Base-by-base conservation (phyloP, 495 filamentous ascomycete species). In the Annulohypoxylon stygium region DNA sequence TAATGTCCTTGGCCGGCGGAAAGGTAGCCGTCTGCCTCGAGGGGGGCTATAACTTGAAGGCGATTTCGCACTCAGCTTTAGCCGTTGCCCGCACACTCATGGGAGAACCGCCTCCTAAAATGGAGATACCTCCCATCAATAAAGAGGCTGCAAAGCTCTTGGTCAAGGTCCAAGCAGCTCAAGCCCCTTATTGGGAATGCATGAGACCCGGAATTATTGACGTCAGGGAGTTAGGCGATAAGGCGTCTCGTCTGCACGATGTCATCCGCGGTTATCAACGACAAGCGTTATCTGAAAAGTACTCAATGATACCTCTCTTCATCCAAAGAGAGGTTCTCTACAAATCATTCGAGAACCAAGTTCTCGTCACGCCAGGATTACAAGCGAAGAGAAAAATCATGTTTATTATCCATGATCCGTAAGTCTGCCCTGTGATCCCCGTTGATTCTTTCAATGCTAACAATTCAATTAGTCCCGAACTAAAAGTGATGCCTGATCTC, bases 1-100 rank as follows among this genome's bases (percentile, higher is more conserved):
- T 99, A 16, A 98, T 98, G 94, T 91, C 91, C 11, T 87, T 99
- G n/a, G 95, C 96, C 2, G 85, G 90, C 50, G 96, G 96, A 41
- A 97, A 96, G 78, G 85, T 98, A 51, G 93, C 93, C 9, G 93
- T 97, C 25, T 97, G 95, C 76, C 83, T 99, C 12, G 96, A 97
- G 86, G 96, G 96, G 58, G 96, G 96, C 18, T 99, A 99, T 78
- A 97, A 99, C 75, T 89, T 98, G 50, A 84, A 88, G 9, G 95
- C 97, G 1, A 98, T 99, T 61, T 94, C 95, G 0, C 89, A 92
- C 64, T 98, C 95, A 20, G 96, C 96, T 11, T 82, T 98, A 2
- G 93, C 94, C 1, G 97, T 99, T 3, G 95, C 93, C 0, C 90
- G 90, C 70, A 97, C 95, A 11, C 84, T 99, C 9, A 97, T 98